Percentiles rank a stretch among this genome's conserved stretches.
phyloP scores from a whole-genome alignment of 2,329 filamentous ascomycete genomes.

The Biscogniauxia marginata region DNA sequence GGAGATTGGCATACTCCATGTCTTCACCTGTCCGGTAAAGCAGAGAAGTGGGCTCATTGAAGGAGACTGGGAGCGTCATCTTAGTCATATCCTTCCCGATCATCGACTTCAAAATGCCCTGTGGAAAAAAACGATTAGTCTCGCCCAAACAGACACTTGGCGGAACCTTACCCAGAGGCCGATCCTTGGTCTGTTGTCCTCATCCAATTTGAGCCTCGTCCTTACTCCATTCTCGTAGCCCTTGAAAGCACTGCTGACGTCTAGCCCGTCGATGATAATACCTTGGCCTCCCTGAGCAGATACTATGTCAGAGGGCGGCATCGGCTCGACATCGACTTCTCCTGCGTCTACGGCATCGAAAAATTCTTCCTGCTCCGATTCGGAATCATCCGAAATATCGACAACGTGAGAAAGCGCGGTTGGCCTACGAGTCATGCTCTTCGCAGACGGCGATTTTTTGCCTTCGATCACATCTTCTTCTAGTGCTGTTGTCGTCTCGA shows the following conservation, averaged over 20 bases:
- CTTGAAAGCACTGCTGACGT: constrained; percentile 76
- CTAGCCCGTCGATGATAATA: constrained; percentile 47
- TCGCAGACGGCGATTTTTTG: constrained; percentile 40
- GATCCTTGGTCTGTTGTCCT: constrained; percentile 89
- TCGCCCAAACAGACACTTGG: not conserved
- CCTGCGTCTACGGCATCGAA: constrained; percentile 96
- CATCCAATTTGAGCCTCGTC: constrained; percentile 79
- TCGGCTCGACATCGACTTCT: constrained; percentile 75
- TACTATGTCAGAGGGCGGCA: constrained; percentile 51
- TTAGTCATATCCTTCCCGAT: constrained; percentile 99
- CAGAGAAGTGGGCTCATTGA: constrained; percentile 96
- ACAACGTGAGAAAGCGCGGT: constrained; percentile 69
- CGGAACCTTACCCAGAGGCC: constrained; percentile 81
- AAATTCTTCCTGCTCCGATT: constrained; percentile 88
- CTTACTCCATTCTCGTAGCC: constrained; percentile 91
- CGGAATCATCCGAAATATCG: constrained; percentile 70
- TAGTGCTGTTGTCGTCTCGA: constrained; percentile 33
- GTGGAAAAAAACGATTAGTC: constrained; percentile 24
- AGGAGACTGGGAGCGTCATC: constrained; percentile 97
- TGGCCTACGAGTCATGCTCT: constrained; percentile 53
- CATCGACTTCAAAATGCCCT: constrained; percentile 98
- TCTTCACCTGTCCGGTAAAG: constrained; percentile 95
- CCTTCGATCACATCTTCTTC: constrained; percentile 34
- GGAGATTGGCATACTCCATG: constrained; percentile 93
- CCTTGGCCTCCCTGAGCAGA: constrained; percentile 44